Evolutionary conservation across 495 filamentous ascomycete species (phyloP), one percentile per base, ranked within the genome.

Genomic region (Cladorrhinum samala): DNA sequence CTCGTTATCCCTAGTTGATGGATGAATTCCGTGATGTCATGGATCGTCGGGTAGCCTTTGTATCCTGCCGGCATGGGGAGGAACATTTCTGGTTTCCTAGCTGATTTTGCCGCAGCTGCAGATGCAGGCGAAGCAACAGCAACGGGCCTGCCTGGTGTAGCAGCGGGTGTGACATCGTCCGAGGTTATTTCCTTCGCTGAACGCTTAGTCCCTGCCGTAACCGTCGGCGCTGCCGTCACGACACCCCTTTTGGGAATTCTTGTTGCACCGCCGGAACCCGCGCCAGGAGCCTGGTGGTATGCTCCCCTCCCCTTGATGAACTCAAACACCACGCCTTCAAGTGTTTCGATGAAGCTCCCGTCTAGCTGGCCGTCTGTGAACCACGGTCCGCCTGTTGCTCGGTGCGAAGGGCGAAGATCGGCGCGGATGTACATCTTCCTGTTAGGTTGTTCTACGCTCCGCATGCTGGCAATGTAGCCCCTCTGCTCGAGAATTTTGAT

Each of bases 311-410:
- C 73, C 59, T 82, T 81, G 52, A 97, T 84, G 47, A 82, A 86
- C 52, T 81, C 79, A 56, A 87, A 83, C 16, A 95, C 65, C 9
- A 85, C 80, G 2, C 77, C 73, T 25, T 83, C 75, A 13, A 94
- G 73, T 27, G 72, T 77, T 19, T 84, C 80, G 61, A 97, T 90
- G 64, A 98, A 91, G 43, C 86, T 84, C 36, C 85, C 81, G 65
- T 98, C 93, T 2, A 96, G 78, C 53, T 68, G 63, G 23, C 65
- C 87, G 46, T 95, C 87, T 18, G 86, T 91, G 60, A 90, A 96
- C 88, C 91, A 98, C 16, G 88, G 84, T 4, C 94, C 93, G 38
- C 93, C 94, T 0, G 90, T 94, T 17, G 91, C 84, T 43, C 93
- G 86, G 33, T 95, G 91, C 36, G 84, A 86, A 2, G 94, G 92